Base-by-base conservation (phyloP, 2,329 filamentous ascomycete species). In the Trematosphaeria pertusa region DNA sequence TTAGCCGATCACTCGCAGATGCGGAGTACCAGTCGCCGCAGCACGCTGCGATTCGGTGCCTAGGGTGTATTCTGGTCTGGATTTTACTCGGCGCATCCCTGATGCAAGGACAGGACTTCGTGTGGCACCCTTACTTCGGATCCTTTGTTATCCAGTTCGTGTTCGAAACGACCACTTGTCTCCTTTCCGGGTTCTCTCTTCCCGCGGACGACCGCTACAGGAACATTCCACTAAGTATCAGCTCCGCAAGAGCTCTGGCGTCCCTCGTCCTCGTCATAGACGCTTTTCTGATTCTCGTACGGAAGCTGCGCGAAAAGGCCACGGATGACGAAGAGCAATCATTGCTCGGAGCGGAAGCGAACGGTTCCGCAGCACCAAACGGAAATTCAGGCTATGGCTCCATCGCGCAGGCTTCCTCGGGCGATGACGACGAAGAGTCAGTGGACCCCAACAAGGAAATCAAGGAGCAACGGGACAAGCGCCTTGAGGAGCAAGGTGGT, bases 401-500 rank as follows among this genome's bases (percentile, higher is more conserved):
- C 8, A 68, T 71, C 8, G 41, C 54, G 7, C 51, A 53, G 24
- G 44, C 34, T 14, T 20, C 35, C 2, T 38, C 50, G 8, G 54
- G 52, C 15, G 62, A 59, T 15, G 59, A 59, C 9, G 33, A 86
- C 75, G 79, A 80, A 78, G 64, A 79, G 73, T 47, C 77, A 70
- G 61, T 77, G 77, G 64, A 81, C 73, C 49, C 54, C 11, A 37
- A 81, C 75, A 65, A 85, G 80, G 69, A 81, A 73, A 53, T 86
- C 83, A 77, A 76, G 52, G 69, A 73, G 44, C 66, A 72, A 37
- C 73, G 76, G 44, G 67, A 75, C 52, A 87, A 89, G 69, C 82
- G 86, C 2, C 78, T 91, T n/a, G 80, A 87, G 64, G 83, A 87
- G 54, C 83, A 87, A 48, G 89, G 89, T 1, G 89, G 85, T 54